Evolutionary conservation across 2,329 filamentous ascomycete genomes (phyloP).

Genomic region (Claviceps citrina): DNA sequence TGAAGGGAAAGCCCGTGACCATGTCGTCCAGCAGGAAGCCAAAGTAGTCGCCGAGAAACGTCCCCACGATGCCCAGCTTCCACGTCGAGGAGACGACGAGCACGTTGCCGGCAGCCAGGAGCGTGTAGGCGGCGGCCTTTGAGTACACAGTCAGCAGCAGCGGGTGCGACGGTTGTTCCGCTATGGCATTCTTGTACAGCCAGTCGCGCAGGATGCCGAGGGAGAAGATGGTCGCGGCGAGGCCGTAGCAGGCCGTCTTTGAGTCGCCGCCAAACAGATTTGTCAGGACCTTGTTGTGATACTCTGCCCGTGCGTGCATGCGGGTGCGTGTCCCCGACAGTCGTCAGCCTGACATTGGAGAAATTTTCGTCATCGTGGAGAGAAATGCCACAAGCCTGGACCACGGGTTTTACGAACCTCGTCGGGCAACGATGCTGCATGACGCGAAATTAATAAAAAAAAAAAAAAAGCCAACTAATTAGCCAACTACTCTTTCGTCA

Average conservation of each 20-base stretch:
- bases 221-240: conserved; percentile 79
- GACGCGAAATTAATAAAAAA: too few relatives aligned
- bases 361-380: conserved; percentile 6
- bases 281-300: conserved; percentile 77
- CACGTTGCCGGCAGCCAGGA: conserved; percentile 63
- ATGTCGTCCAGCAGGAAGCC: conserved; percentile 93
- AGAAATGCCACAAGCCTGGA: too few relatives aligned
- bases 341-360: conserved; percentile 8
- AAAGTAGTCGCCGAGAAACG: conserved; percentile 96
- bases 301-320: too few relatives aligned
- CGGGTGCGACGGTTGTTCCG: conserved; percentile 59
- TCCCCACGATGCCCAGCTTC: conserved; percentile 84
- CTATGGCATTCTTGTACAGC: conserved; percentile 73
- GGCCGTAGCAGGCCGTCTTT: conserved; percentile 71
- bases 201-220: conserved; percentile 79
- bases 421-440: conserved; percentile 61
- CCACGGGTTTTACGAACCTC: conserved; percentile 46
- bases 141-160: conserved; percentile 45
- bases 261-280: conserved; percentile 69
- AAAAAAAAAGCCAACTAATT: conserved; percentile 1
- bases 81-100: conserved; percentile 83
- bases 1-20: conserved; percentile 93
- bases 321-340: too few relatives aligned
- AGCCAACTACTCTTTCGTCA: background rate
- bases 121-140: conserved; percentile 49